phyloP scores from a whole-genome alignment of 225 moss, liverwort and hornwort genomes.

The Pleurozium schreberi region DNA sequence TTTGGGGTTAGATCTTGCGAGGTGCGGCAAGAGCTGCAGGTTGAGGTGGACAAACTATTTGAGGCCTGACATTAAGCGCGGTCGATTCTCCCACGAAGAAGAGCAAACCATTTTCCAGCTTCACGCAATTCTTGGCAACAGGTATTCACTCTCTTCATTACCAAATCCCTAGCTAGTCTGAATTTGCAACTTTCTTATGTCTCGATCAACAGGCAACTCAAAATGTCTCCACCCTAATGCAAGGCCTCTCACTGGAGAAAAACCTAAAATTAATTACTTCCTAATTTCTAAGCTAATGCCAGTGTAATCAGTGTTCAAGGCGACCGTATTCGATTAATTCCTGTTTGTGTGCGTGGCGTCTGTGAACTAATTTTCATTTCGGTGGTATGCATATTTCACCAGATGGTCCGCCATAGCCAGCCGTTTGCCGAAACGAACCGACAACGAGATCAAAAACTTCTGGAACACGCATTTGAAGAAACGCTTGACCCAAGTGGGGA shows the following conservation, averaged over 20 bases:
- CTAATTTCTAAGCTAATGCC: too few relatives aligned
- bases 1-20: not conserved
- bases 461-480: slow-evolving; percentile 90
- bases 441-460: slow-evolving; percentile 90
- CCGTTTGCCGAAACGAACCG: slow-evolving; percentile 60
- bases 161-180: too few relatives aligned
- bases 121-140: slow-evolving; percentile 27
- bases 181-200: not conserved
- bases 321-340: too few relatives aligned
- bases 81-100: slow-evolving; percentile 17
- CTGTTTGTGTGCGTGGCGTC: not conserved
- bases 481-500: slow-evolving; percentile 41
- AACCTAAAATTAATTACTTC: not conserved
- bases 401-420: slow-evolving; percentile 88
- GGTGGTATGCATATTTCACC: not conserved
- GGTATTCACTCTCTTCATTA: not conserved
- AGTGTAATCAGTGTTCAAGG: not conserved
- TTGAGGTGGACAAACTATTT: slow-evolving; percentile 39
- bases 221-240: not conserved
- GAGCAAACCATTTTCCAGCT: slow-evolving; percentile 20
- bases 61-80: slow-evolving; percentile 24
- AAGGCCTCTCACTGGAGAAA: not conserved
- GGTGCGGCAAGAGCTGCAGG: slow-evolving; percentile 42
- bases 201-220: not conserved
- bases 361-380: not conserved